These are phyloP conservation scores for Colletotrichum eremochloae DNA, from an alignment of 2,329 filamentous ascomycete genomes.

Conservation along the genomic window DNA sequence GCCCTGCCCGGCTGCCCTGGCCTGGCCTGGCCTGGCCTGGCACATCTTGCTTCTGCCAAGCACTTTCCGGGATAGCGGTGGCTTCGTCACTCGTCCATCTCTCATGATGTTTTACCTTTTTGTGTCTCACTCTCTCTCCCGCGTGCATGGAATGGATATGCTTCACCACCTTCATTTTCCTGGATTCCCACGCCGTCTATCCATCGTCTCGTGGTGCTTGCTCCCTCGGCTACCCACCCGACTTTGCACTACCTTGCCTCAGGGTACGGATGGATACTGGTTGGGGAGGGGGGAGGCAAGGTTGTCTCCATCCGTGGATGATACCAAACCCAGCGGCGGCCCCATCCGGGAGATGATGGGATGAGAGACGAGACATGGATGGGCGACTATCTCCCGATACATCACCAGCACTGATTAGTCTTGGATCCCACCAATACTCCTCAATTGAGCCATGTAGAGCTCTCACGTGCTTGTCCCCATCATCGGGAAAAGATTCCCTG, in stretches of 20 bases:
- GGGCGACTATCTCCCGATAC: not conserved
- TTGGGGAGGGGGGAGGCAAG: not conserved
- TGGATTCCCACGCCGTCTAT: conserved; percentile 23
- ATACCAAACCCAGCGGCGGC: conserved; percentile 31
- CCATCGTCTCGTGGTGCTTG: not conserved
- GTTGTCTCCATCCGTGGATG: conserved; percentile 27
- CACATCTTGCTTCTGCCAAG: conserved; percentile 22
- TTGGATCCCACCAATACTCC: not conserved
- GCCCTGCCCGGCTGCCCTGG: not conserved
- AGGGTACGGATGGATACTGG: not conserved
- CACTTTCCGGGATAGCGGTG: conserved; percentile 19
- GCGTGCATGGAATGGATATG: conserved; percentile 28
- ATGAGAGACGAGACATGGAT: conserved; percentile 36
- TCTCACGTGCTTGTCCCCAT: not conserved
- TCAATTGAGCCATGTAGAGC: not conserved
- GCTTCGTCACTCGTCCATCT: conserved; percentile 6
- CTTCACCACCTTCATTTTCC: conserved; percentile 30
- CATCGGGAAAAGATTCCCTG: not conserved
- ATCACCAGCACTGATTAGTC: not conserved
- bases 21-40: conserved; percentile 10
- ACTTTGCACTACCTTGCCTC: conserved; percentile 20
- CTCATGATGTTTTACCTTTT: conserved; percentile 20
- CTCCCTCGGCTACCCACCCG: conserved; percentile 12
- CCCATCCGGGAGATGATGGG: conserved; percentile 39
- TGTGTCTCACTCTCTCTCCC: conserved; percentile 26